phyloP scores from a whole-genome alignment of 352 stramenopile genomes.

The Globisporangium mamillatum region DNA sequence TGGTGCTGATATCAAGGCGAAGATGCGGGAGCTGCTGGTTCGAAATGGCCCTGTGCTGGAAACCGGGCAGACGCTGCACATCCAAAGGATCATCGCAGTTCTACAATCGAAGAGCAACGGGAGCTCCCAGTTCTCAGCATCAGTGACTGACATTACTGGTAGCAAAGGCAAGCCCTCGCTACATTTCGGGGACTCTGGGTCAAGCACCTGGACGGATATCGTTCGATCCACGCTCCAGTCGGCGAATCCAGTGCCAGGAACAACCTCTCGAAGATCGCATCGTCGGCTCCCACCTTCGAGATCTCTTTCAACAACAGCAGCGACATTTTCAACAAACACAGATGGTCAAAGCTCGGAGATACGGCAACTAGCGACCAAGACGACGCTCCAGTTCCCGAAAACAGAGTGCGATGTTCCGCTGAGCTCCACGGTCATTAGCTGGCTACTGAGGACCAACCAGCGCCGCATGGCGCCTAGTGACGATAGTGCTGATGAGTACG shows the following conservation, averaged over 20 bases:
- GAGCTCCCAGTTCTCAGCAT: neutral
- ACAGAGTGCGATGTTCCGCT: constrained; percentile 35
- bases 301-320: neutral
- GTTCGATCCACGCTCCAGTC: constrained; percentile 1
- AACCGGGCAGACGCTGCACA: constrained; percentile 13
- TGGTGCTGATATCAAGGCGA: neutral
- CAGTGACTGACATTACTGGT: neutral
- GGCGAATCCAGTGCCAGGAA: neutral
- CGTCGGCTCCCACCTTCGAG: constrained; percentile 17
- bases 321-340: neutral
- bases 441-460: constrained; percentile 19
- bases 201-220: constrained; percentile 25
- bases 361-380: constrained; percentile 18
- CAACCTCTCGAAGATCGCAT: constrained; percentile 20
- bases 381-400: constrained; percentile 30
- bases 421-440: constrained; percentile 33
- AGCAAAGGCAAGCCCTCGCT: constrained; percentile 26
- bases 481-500: neutral
- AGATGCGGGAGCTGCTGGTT: constrained; percentile 21
- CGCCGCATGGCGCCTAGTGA: neutral
- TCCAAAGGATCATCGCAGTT: constrained; percentile 24
- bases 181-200: constrained; percentile 26
- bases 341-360: constrained; percentile 19
- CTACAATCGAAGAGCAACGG: neutral
- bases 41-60: constrained; percentile 28